Base-by-base conservation (phyloP, 2,329 filamentous ascomycete genomes). In the Bipolaris oryzae region DNA sequence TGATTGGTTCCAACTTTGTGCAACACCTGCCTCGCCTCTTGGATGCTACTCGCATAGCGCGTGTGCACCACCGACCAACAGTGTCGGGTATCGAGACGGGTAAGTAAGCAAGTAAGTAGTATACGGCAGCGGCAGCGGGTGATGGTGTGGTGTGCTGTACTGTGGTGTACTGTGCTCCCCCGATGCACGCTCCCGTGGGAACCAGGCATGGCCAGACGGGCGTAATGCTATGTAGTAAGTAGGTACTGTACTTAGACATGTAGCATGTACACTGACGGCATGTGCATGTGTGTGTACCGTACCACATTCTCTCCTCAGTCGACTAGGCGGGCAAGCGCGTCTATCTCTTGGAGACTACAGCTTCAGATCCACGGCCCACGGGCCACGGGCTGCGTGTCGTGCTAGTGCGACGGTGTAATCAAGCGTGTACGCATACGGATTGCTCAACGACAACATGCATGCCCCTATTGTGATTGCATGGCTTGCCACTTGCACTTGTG, bases 1-100 rank as follows among this genome's bases (percentile, higher is more conserved):
- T 60, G 54, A 70, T 68, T 71, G 69, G 69, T 51, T 55, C 51
- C 54, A 16, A 51, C n/a, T 11, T 47, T 47, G 33, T 47, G 31
- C 44, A 47, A 33, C 13, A 35, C 23, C 41, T 52, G 53, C 48
- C 33, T 46, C 48, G 39, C 16, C 28, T 23, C 18, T 33, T 16
- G 18, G 44, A n/a, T 23, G 31, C 18, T 39, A 18, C 18, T 39
- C 18, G 7, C 25, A 28, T 20, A 15, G 16, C 16, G 16, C 16
- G 7, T 16, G 37, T 20, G 34, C n/a, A 15, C 9, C 37, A 20
- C 25, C 5, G 5, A 28, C 25, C 25, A 28, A 28, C 25, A 2
- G 9, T 10, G 25, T 28, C 25, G 25, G 10, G 25, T 28, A 10
- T 28, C 25, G 25, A 28, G 9, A 6, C 5, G 3, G 4, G 25